Evolutionary conservation across 352 stramenopile species (phyloP), one percentile per base, ranked within the genome.

Genomic region (Stramenopiles sp.): DNA sequence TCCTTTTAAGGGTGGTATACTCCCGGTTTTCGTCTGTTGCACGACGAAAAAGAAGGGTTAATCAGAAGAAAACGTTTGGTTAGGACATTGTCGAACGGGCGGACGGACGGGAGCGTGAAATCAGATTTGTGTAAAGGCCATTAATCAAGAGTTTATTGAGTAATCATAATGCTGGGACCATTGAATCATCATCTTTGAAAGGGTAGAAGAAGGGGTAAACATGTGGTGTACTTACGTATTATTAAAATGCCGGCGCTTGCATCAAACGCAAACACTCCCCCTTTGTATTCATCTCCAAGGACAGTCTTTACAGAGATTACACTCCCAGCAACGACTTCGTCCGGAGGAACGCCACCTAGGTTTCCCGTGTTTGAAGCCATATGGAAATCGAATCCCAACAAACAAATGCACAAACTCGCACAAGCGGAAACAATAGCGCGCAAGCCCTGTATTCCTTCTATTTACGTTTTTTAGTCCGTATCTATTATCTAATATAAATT

Each of bases 151-250:
- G 43, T 53, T 53, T 53, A 18, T 12, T 53, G 43, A 53, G 25
- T 53, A 18, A 25, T 53, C 43, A 53, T 53, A 53, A 53, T 53
- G 43, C 43, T 53, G 43, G 43, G 43, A 53, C 43, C 43, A 53
- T 25, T 53, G 25, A 53, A 18, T 53, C 25, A 12, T 18, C 25
- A 12, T 18, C 43, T 53, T 53, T 25, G 25, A 53, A 12, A 18
- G 12, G 43, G 43, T 53, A 53, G 43, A 25, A 53, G 43, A 18
- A 53, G 25, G 25, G 43, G 43, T 53, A 53, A 53, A 18, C 12
- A 53, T 18, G 43, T 53, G 43, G 43, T 53, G 25, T n/a, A 53
- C 43, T 53, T 53, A 53, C 43, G 43, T 53, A 53, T 18, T 18
- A 53, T 53, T 53, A 53, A 12, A 53, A 53, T 25, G 43, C 43